A percentile compares a stretch with the other conserved stretches of the same genome.
phyloP scores from a whole-genome alignment of 2,329 filamentous ascomycete genomes.

The Fusarium nygamai region DNA sequence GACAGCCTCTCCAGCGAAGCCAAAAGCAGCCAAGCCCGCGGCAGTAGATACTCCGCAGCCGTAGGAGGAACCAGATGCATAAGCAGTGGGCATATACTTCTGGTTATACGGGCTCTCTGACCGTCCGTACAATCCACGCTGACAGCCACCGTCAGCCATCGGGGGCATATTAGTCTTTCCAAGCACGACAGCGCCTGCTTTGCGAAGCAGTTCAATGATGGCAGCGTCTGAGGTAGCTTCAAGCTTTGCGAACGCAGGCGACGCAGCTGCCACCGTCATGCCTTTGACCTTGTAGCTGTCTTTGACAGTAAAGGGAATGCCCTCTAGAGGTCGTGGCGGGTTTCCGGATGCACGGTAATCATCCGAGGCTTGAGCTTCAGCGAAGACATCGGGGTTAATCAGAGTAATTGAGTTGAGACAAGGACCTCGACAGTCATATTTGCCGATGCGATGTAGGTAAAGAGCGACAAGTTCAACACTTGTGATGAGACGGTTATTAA shows the following conservation, averaged over 20 bases:
- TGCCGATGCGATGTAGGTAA: slow-evolving; percentile 42
- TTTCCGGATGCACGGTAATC: slow-evolving; percentile 34
- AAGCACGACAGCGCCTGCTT: slow-evolving; percentile 45
- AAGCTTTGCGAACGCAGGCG: slow-evolving; percentile 62
- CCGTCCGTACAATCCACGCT: slow-evolving; percentile 64
- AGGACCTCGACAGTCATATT: slow-evolving; percentile 40
- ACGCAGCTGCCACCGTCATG: slow-evolving; percentile 63
- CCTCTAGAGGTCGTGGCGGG: slow-evolving; percentile 53
- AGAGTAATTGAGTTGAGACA: slow-evolving; percentile 43
- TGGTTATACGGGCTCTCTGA: slow-evolving; percentile 66
- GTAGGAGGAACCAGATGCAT: slow-evolving; percentile 67
- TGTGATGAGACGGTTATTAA: background rate
- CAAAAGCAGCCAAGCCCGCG: slow-evolving; percentile 62
- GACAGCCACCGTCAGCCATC: slow-evolving; percentile 68
- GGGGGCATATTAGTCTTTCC: slow-evolving; percentile 68
- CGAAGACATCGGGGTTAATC: slow-evolving; percentile 41
- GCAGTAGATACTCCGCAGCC: slow-evolving; percentile 62
- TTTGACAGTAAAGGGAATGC: slow-evolving; percentile 67
- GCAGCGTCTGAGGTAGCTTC: slow-evolving; percentile 63
- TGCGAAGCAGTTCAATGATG: slow-evolving; percentile 56
- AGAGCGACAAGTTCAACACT: slow-evolving; percentile 43
- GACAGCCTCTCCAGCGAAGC: slow-evolving; percentile 65
- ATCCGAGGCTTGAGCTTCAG: slow-evolving; percentile 44
- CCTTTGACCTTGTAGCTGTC: slow-evolving; percentile 65
- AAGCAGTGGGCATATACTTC: slow-evolving; percentile 63